phyloP scores from a whole-genome alignment of 805 yeast genomes.

The Priceomyces haplophilus region DNA sequence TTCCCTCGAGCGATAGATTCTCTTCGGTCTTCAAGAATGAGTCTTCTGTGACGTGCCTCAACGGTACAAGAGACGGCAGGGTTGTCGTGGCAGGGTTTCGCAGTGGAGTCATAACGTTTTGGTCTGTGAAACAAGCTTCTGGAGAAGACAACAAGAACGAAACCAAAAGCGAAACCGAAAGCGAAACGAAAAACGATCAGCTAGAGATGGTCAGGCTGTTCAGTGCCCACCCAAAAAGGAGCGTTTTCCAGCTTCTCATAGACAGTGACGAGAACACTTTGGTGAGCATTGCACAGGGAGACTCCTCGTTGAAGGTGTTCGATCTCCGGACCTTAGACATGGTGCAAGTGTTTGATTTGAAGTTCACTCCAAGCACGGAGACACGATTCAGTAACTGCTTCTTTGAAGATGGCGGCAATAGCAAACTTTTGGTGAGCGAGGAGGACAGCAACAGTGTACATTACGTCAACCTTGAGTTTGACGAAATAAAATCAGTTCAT shows the following conservation, averaged over 20 bases:
- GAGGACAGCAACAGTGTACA: conserved; percentile 9
- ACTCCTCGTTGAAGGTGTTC: conserved; percentile 16
- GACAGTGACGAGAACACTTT: conserved; percentile 12
- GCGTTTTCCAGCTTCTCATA: conserved; percentile 15
- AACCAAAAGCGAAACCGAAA: neutral
- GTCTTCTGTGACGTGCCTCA: conserved; percentile 12
- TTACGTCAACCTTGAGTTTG: conserved; percentile 13
- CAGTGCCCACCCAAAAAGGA: conserved; percentile 15
- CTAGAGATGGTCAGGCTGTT: conserved; percentile 15
- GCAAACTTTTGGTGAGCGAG: conserved; percentile 12
- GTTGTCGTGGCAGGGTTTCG: conserved; percentile 16
- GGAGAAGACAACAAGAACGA: neutral
- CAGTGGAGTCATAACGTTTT: conserved; percentile 21
- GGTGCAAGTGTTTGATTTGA: conserved; percentile 17
- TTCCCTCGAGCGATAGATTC: neutral
- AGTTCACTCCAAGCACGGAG: conserved; percentile 12
- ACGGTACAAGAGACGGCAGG: conserved; percentile 11
- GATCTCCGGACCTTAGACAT: conserved; percentile 21
- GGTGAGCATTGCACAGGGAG: conserved; percentile 18
- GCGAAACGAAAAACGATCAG: conserved; percentile 7
- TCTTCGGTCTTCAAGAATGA: conserved; percentile 10
- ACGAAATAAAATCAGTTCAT: conserved; percentile 6
- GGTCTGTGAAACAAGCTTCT: conserved; percentile 9
- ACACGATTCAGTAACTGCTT: conserved; percentile 11
- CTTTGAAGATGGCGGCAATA: conserved; percentile 9